Evolutionary conservation across 116 monocot genomes (phyloP).

Genomic region (Posidonia oceanica): DNA sequence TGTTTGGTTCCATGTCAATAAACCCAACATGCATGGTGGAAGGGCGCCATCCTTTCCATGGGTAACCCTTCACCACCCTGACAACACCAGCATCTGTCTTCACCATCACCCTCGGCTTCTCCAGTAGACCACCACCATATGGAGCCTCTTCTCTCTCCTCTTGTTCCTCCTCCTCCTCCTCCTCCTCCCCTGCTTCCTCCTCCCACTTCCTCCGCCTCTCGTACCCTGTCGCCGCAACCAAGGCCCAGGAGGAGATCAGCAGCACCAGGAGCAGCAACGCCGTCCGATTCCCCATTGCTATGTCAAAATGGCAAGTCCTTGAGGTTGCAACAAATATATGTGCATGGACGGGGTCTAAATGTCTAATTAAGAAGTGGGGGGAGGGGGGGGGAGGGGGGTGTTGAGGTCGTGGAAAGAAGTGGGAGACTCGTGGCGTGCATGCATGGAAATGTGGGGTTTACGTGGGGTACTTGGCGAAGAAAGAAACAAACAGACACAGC

Average conservation of each 20-base stretch:
- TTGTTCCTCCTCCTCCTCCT: too few relatives aligned
- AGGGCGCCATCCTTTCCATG: constrained; percentile 5
- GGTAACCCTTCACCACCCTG: constrained; percentile 48
- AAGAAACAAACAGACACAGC: neutral
- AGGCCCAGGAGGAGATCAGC: constrained; percentile 1
- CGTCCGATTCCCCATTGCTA: constrained; percentile 1
- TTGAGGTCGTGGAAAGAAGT: neutral
- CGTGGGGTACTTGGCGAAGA: neutral
- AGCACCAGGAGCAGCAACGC: neutral
- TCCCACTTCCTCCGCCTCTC: neutral
- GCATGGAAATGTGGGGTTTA: neutral
- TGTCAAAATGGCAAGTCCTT: neutral
- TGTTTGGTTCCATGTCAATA: constrained; percentile 86
- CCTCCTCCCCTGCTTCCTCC: neutral
- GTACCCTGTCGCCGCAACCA: constrained; percentile 3
- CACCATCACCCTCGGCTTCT: constrained; percentile 41
- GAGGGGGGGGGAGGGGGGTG: neutral
- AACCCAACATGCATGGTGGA: constrained; percentile 65
- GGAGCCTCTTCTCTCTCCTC: too few relatives aligned
- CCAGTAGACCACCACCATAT: constrained; percentile 21
- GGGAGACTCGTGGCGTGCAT: neutral
- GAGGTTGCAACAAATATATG: neutral
- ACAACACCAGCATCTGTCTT: constrained; percentile 64
- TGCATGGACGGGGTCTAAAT: too few relatives aligned
- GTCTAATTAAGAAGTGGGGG: too few relatives aligned